A percentile compares a stretch with the other conserved stretches of the same genome.
phyloP scores from a whole-genome alignment of 1,284 basidiomycete species.

The Cryptococcus floricola region DNA sequence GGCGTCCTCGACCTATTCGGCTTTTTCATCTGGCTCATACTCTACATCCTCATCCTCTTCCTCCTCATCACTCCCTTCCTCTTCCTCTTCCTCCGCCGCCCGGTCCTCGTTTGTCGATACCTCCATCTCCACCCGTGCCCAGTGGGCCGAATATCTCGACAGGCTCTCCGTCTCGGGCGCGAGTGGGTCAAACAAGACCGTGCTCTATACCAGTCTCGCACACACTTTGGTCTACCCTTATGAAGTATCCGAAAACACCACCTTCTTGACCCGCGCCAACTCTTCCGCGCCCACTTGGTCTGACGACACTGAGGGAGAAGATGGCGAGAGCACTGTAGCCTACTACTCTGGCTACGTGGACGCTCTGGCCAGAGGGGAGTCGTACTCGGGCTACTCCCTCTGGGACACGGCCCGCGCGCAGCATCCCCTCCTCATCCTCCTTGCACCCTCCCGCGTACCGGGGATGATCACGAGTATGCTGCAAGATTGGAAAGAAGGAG shows the following conservation, averaged over 20 bases:
- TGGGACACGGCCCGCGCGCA: conserved; percentile 80
- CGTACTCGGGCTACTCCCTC: conserved; percentile 77
- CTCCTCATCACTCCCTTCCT: too few species aligned
- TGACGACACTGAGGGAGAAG: neutral
- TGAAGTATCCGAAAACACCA: conserved; percentile 62
- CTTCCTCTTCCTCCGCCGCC: too few species aligned
- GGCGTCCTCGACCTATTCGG: too few species aligned
- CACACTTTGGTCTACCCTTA: conserved; percentile 64
- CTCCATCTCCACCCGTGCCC: conserved; percentile 56
- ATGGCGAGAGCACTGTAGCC: conserved; percentile 33
- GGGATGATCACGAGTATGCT: conserved; percentile 76
- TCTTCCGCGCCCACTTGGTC: conserved; percentile 3
- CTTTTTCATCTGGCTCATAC: too few species aligned
- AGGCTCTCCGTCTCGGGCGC: conserved; percentile 60
- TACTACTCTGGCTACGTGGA: conserved; percentile 63
- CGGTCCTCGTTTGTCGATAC: conserved; percentile 58
- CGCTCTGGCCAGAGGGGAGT: conserved; percentile 58
- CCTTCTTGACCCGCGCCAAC: too few species aligned
- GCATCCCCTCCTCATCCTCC: conserved; percentile 72
- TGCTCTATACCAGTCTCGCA: conserved; percentile 30
- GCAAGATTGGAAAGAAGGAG: conserved; percentile 68
- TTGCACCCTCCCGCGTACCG: conserved; percentile 68
- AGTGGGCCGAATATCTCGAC: conserved; percentile 70
- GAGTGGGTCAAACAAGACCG: conserved; percentile 27
- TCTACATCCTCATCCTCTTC: too few species aligned